These are phyloP conservation scores for Macrophomina pseudophaseolina DNA, from an alignment of 2,329 filamentous ascomycete genomes.

Conservation along the genomic window DNA sequence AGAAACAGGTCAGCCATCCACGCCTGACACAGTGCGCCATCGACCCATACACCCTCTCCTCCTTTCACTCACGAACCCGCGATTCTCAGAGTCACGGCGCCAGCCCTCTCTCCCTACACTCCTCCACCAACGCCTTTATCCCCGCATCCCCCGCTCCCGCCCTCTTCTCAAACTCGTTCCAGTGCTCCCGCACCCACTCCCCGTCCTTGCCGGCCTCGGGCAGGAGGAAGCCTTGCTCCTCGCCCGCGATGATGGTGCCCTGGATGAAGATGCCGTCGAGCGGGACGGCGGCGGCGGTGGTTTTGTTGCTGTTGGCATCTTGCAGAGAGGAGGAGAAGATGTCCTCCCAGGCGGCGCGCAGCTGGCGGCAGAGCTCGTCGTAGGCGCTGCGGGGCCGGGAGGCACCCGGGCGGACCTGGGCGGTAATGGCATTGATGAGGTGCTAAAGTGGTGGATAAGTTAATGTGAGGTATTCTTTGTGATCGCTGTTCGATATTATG, in stretches of 20 bases:
- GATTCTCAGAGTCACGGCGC: neutral
- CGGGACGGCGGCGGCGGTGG: neutral
- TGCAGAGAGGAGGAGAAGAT: neutral
- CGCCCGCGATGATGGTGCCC: slow-evolving; percentile 35
- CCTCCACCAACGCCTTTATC: slow-evolving; percentile 32
- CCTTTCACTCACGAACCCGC: neutral
- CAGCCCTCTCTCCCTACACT: slow-evolving; percentile 26
- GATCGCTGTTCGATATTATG: no score
- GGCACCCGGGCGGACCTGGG: slow-evolving; percentile 33
- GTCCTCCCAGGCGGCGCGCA: slow-evolving; percentile 33
- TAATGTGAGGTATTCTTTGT: neutral
- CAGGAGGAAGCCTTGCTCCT: slow-evolving; percentile 36
- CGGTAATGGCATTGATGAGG: slow-evolving; percentile 34
- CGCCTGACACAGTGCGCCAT: no score
- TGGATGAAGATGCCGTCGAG: slow-evolving; percentile 38
- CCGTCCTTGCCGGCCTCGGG: slow-evolving; percentile 34
- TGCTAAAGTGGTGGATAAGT: neutral
- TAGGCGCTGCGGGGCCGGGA: slow-evolving; percentile 25
- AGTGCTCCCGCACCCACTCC: slow-evolving; percentile 34
- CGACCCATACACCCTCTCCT: neutral
- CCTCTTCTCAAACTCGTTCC: slow-evolving; percentile 34
- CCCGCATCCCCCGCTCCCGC: slow-evolving; percentile 33
- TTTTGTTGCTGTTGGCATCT: neutral
- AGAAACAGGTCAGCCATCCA: no score
- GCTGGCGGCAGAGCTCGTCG: slow-evolving; percentile 26